Evolutionary conservation across 108 stramenopile genomes (phyloP).

Genomic region (Nannochloropsis granulata): DNA sequence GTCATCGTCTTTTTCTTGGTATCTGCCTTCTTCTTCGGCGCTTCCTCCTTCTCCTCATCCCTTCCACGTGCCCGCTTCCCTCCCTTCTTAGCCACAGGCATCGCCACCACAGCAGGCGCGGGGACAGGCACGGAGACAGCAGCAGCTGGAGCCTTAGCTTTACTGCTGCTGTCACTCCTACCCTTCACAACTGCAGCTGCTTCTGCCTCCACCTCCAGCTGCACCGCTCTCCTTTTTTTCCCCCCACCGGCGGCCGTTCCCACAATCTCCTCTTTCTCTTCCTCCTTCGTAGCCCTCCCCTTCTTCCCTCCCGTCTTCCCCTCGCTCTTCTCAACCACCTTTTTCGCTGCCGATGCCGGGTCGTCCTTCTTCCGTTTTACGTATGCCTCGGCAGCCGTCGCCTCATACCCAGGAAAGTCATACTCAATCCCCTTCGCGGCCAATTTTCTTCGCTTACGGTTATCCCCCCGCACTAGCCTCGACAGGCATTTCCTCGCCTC

Average conservation of each 20-base stretch:
- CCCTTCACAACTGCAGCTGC: not conserved
- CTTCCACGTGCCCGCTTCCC: not conserved
- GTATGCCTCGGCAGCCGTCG: not conserved
- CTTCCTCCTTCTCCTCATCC: no score
- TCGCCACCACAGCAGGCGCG: no score
- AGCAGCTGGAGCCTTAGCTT: not conserved
- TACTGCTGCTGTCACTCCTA: not conserved
- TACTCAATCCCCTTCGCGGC: slow-evolving; percentile 20
- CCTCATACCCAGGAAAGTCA: slow-evolving; percentile 26
- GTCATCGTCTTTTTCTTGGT: no score
- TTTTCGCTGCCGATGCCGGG: not conserved
- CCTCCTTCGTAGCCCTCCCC: not conserved
- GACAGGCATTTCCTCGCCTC: not conserved
- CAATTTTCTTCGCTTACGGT: not conserved
- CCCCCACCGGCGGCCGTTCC: not conserved
- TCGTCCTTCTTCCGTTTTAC: not conserved
- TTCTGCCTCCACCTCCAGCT: not conserved
- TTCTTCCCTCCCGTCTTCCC: not conserved
- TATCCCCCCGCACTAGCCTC: slow-evolving; percentile 7
- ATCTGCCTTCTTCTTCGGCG: no score
- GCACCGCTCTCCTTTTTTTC: not conserved
- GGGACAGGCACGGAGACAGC: not conserved
- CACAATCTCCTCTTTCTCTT: not conserved
- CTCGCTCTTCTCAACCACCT: not conserved
- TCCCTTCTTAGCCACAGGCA: not conserved